Evolutionary conservation across 2,329 filamentous ascomycete species (phyloP).

Genomic region (Trichoderma cornu-damae): DNA sequence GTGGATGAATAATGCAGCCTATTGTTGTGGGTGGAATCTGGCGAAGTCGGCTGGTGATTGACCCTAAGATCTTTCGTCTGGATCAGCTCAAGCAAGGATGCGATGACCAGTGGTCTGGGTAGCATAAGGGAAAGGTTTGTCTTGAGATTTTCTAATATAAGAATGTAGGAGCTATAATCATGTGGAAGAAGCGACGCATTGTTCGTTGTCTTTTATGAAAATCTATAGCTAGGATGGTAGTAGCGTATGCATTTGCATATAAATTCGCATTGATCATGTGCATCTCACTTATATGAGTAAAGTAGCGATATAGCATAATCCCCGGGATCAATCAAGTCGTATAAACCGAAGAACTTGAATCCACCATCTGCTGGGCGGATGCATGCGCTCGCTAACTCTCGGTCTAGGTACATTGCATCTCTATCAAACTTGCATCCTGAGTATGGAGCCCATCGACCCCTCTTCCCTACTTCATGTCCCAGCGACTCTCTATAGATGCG

Average conservation of each 20-base stretch:
- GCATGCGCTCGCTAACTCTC: too few relatives aligned
- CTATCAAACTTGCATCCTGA: neutral
- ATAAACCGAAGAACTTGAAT: too few relatives aligned
- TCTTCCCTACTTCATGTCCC: conserved; percentile 3
- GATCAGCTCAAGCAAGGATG: conserved; percentile 4
- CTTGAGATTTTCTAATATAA: neutral
- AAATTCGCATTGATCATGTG: too few relatives aligned
- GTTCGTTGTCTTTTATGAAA: too few relatives aligned
- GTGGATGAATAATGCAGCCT: neutral
- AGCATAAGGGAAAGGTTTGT: conserved; percentile 7
- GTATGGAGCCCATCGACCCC: neutral
- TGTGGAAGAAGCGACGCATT: neutral
- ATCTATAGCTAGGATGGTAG: too few relatives aligned
- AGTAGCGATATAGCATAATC: too few relatives aligned
- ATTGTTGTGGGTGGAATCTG: neutral
- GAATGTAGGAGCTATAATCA: neutral
- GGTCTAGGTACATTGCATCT: neutral
- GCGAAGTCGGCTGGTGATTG: neutral
- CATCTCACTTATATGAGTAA: too few relatives aligned
- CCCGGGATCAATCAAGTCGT: too few relatives aligned
- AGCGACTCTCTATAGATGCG: neutral
- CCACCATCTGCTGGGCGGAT: neutral
- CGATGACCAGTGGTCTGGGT: neutral
- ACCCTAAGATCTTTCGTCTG: neutral
- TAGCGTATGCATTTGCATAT: too few relatives aligned